Conservation (phyloP, 129 eudicot species). For the Lonicera japonica region DNA sequence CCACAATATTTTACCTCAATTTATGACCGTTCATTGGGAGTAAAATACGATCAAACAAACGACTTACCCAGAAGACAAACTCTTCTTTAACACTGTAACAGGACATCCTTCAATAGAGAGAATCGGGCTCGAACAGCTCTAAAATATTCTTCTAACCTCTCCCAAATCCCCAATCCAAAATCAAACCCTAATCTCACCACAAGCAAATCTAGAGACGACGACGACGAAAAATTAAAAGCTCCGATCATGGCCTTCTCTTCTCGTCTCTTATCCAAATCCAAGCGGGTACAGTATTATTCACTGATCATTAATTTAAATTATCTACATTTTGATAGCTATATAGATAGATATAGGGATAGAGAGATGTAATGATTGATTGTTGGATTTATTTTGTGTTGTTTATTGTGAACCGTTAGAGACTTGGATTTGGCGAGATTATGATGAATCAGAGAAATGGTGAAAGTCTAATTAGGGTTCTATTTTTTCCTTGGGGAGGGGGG, state of each 20-base stretch:
- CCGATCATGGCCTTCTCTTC: conserved; percentile 30
- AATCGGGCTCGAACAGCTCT: too few relatives aligned
- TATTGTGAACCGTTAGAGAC: too few relatives aligned
- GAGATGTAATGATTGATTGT: neutral
- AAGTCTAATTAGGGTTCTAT: neutral
- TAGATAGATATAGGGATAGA: neutral
- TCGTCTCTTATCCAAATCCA: conserved; percentile 23
- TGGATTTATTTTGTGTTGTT: too few relatives aligned
- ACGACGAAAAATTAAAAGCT: conserved; percentile 2
- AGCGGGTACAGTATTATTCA: conserved; percentile 8
- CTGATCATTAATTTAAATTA: neutral
- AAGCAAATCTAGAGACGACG: neutral
- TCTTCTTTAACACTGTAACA: too few relatives aligned
- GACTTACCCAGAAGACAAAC: too few relatives aligned
- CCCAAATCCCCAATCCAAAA: neutral
- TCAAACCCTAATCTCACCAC: neutral
- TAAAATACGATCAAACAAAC: too few relatives aligned
- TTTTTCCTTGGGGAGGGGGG: too few relatives aligned
- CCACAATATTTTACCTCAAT: too few relatives aligned
- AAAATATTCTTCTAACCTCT: neutral
- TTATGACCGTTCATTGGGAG: too few relatives aligned
- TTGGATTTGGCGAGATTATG: too few relatives aligned
- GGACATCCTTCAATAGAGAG: too few relatives aligned
- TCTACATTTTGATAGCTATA: neutral
- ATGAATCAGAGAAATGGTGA: neutral